Conservation (phyloP, 441 rosid genomes). For the Eutrema salsugineum region DNA sequence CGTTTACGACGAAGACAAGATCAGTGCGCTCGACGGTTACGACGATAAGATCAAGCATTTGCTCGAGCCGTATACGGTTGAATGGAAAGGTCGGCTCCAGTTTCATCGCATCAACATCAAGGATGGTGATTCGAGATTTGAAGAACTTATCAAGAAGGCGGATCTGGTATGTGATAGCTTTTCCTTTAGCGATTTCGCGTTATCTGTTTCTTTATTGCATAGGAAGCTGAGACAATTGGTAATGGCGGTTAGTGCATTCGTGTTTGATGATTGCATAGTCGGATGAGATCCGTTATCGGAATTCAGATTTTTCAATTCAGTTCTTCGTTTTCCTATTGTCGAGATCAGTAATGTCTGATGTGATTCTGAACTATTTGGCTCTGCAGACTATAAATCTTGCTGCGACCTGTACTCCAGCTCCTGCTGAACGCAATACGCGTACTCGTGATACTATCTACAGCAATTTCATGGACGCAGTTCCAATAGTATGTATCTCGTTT, state of each 20-base stretch:
- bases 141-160: conserved; percentile 86
- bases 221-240: neutral
- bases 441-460: conserved; percentile 89
- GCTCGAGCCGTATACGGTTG: conserved; percentile 59
- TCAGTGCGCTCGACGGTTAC: no score
- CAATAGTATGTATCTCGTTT: conserved; percentile 52
- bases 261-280: neutral
- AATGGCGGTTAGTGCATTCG: neutral
- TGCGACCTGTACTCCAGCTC: conserved; percentile 94
- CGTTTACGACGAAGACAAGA: conserved; percentile 57
- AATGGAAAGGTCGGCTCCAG: conserved; percentile 76
- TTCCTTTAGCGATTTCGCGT: neutral
- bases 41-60: conserved; percentile 71
- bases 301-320: neutral
- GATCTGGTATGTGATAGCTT: conserved; percentile 55
- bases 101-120: conserved; percentile 89
- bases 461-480: conserved; percentile 90
- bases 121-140: conserved; percentile 77
- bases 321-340: no score
- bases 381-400: conserved; percentile 75
- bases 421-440: conserved; percentile 90
- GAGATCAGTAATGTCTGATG: neutral
- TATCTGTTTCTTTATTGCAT: neutral
- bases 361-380: neutral
- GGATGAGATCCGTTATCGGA: neutral